phyloP scores from a whole-genome alignment of 192 early-diverging fungal genomes.

The Umbelopsis sp. region DNA sequence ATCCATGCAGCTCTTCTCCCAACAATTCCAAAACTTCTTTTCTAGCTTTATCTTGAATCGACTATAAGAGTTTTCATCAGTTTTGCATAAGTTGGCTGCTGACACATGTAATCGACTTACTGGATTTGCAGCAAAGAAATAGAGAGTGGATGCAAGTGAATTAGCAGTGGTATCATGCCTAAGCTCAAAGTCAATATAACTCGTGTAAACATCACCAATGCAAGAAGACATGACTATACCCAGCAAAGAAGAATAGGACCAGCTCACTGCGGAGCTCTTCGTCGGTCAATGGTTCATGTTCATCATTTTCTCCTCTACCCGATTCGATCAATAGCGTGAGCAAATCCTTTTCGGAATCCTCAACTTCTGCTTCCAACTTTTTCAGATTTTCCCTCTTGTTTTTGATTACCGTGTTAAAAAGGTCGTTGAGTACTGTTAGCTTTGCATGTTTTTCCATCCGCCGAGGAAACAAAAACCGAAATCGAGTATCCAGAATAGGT shows the following conservation, averaged over 20 bases:
- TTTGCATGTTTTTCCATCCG: conserved; percentile 41
- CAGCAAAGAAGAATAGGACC: conserved; percentile 53
- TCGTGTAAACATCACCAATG: too few species aligned
- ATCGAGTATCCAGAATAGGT: conserved; percentile 49
- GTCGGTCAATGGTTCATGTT: conserved; percentile 25
- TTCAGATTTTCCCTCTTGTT: conserved; percentile 22
- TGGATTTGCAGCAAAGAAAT: conserved; percentile 47
- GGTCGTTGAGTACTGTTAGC: conserved; percentile 24
- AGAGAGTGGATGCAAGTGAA: conserved; percentile 49
- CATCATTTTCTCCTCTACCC: conserved; percentile 45
- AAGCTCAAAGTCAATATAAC: not conserved
- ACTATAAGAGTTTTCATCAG: conserved; percentile 12
- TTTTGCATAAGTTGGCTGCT: conserved; percentile 16
- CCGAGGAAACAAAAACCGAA: conserved; percentile 25
- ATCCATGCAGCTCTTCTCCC: conserved; percentile 53
- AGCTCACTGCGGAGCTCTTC: conserved; percentile 33
- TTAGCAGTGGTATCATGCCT: conserved; percentile 59
- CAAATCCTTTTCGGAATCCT: conserved; percentile 36
- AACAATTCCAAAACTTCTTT: conserved; percentile 51
- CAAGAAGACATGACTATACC: conserved; percentile 8
- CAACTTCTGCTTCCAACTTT: conserved; percentile 22
- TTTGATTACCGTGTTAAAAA: conserved; percentile 45
- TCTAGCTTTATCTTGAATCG: conserved; percentile 60
- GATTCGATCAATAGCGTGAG: conserved; percentile 60
- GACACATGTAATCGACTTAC: conserved; percentile 4